These are phyloP conservation scores for Phytophthora boehmeriae DNA, from an alignment of 352 stramenopile species.

Conservation along the genomic window DNA sequence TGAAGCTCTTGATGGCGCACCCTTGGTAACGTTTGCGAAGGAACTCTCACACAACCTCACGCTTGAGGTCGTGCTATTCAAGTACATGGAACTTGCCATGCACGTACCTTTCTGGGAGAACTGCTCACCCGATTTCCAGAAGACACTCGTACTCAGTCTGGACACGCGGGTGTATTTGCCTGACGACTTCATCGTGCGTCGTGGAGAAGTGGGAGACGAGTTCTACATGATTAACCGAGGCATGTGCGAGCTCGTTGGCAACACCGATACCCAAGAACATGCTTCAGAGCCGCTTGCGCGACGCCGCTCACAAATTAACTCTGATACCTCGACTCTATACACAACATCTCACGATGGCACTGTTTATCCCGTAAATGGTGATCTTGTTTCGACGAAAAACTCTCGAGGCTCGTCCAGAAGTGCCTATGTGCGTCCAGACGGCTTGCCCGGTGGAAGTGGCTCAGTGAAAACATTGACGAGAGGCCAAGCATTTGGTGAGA, in stretches of 20 bases:
- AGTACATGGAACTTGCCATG: slow-evolving; percentile 65
- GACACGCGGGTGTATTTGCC: slow-evolving; percentile 61
- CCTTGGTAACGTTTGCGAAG: slow-evolving; percentile 52
- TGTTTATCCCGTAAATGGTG: slow-evolving; percentile 20
- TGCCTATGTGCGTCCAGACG: slow-evolving; percentile 17
- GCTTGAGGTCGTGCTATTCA: slow-evolving; percentile 73
- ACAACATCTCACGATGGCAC: slow-evolving; percentile 27
- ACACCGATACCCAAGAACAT: slow-evolving; percentile 28
- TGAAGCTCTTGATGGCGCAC: slow-evolving; percentile 59
- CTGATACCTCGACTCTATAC: slow-evolving; percentile 27
- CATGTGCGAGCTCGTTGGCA: slow-evolving; percentile 43
- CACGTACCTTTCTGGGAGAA: slow-evolving; percentile 50
- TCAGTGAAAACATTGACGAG: slow-evolving; percentile 20
- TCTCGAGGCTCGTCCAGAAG: slow-evolving; percentile 8
- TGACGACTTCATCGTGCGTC: slow-evolving; percentile 63
- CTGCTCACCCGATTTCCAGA: slow-evolving; percentile 60
- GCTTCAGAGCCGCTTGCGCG: slow-evolving; percentile 24
- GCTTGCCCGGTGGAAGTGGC: slow-evolving; percentile 1
- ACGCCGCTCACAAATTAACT: slow-evolving; percentile 11
- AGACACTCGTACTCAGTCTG: slow-evolving; percentile 53
- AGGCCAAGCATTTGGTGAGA: slow-evolving; percentile 55
- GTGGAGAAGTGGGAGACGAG: slow-evolving; percentile 52
- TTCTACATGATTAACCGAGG: slow-evolving; percentile 74
- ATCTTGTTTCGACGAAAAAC: slow-evolving; percentile 3
- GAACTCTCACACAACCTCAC: slow-evolving; percentile 65